phyloP scores from a whole-genome alignment of 1,284 basidiomycete genomes.

The Xerocomus amazonicus region DNA sequence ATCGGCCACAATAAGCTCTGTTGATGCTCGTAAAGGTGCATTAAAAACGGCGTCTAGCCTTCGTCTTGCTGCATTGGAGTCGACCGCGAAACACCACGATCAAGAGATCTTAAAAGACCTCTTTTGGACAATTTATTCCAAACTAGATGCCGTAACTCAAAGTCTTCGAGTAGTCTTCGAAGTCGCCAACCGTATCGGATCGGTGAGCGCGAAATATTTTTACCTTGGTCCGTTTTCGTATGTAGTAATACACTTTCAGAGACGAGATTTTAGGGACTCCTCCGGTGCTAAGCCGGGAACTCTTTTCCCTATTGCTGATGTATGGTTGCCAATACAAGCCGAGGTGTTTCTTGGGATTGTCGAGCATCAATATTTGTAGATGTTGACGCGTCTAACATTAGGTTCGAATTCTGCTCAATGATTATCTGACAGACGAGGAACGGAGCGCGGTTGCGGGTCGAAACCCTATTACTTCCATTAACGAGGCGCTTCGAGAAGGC shows the following conservation, averaged over 20 bases:
- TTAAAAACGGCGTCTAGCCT: constrained; percentile 48
- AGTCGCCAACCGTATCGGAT: constrained; percentile 83
- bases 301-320: constrained; percentile 79
- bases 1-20: constrained; percentile 15
- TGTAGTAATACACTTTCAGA: constrained; percentile 41
- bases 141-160: constrained; percentile 93
- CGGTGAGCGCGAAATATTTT: constrained; percentile 49
- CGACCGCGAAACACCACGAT: constrained; percentile 69
- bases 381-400: constrained; percentile 30
- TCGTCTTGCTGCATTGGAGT: constrained; percentile 76
- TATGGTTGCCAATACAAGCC: constrained; percentile 89
- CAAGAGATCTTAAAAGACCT: constrained; percentile 88
- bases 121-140: constrained; percentile 98
- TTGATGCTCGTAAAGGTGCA: constrained; percentile 16
- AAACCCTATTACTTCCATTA: constrained; percentile 90
- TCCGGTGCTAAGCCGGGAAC: constrained; percentile 69
- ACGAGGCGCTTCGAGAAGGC: constrained; percentile 89
- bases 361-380: constrained; percentile 1
- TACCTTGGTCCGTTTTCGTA: not conserved
- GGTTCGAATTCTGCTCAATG: constrained; percentile 84
- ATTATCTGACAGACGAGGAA: constrained; percentile 90
- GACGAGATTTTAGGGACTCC: constrained; percentile 83
- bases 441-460: constrained; percentile 72
- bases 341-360: constrained; percentile 66
- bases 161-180: constrained; percentile 91